These are phyloP conservation scores for Talaromyces sp. DNA, from an alignment of 2,329 filamentous ascomycete genomes.

Conservation along the genomic window DNA sequence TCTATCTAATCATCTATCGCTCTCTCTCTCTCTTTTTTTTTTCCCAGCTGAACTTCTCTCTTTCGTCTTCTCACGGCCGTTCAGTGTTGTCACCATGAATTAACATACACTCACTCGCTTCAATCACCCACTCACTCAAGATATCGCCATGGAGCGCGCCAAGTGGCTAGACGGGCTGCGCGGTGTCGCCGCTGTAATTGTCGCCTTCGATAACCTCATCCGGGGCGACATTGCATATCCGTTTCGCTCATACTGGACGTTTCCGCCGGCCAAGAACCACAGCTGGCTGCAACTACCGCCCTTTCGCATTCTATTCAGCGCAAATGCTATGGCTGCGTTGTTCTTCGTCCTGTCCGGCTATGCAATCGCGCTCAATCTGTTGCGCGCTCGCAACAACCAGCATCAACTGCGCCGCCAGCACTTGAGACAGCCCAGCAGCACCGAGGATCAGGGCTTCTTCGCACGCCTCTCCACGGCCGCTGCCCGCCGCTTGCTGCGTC, in stretches of 20 bases:
- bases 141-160: not conserved
- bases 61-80: not conserved
- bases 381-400: slow-evolving; percentile 27
- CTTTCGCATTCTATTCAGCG: slow-evolving; percentile 31
- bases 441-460: not conserved
- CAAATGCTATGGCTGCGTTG: slow-evolving; percentile 41
- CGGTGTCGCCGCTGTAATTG: slow-evolving; percentile 22
- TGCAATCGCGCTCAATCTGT: slow-evolving; percentile 47
- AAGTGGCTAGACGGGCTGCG: slow-evolving; percentile 24
- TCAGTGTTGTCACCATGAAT: not conserved
- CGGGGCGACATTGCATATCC: slow-evolving; percentile 19
- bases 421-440: not conserved
- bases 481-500: slow-evolving; percentile 25
- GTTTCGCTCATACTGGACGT: slow-evolving; percentile 18
- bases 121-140: not conserved
- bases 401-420: not conserved
- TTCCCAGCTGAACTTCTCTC: not conserved
- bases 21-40: not conserved
- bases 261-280: slow-evolving; percentile 17
- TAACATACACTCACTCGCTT: not conserved
- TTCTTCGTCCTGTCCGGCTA: slow-evolving; percentile 58
- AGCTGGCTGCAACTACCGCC: slow-evolving; percentile 29
- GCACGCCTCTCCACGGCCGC: slow-evolving; percentile 13
- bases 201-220: slow-evolving; percentile 19
- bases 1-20: not conserved